Conservation (phyloP, 768 basidiomycete species). For the Lyophyllum atratum region DNA sequence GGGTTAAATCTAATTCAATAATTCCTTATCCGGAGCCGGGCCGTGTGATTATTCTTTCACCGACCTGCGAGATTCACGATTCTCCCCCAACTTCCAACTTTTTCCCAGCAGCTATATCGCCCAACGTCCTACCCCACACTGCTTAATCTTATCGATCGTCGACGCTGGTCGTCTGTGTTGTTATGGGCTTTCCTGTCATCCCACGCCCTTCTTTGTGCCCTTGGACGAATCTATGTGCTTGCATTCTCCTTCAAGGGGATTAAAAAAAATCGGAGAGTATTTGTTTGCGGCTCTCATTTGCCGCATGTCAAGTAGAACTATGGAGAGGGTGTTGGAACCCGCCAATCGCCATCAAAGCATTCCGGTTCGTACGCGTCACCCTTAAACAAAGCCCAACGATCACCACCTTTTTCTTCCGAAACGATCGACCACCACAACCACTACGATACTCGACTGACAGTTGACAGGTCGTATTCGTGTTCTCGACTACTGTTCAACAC, state of each 20-base stretch:
- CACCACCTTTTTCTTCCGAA: constrained; percentile 1
- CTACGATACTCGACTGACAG: constrained; percentile 13
- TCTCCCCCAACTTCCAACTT: constrained; percentile 5
- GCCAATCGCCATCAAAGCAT: neutral
- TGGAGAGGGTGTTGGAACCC: neutral
- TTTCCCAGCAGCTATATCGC: constrained; percentile 8
- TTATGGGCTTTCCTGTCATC: neutral
- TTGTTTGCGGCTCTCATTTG: neutral
- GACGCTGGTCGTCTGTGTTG: neutral
- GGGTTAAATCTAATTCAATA: constrained; percentile 9
- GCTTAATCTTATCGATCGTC: constrained; percentile 10
- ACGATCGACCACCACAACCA: neutral
- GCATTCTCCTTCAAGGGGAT: neutral
- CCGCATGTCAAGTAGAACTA: neutral
- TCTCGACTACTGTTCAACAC: constrained; percentile 8
- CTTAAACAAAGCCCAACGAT: neutral
- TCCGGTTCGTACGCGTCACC: constrained; percentile 12
- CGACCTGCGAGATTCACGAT: constrained; percentile 15
- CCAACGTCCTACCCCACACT: constrained; percentile 11
- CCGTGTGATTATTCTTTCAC: constrained; percentile 15
- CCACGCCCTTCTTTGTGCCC: neutral
- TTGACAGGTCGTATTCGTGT: constrained; percentile 22
- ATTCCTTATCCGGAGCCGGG: constrained; percentile 20
- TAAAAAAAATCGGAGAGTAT: neutral
- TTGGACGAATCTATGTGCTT: neutral